phyloP scores from a whole-genome alignment of 176 grass and related monocot genomes.

The Secale cereale region DNA sequence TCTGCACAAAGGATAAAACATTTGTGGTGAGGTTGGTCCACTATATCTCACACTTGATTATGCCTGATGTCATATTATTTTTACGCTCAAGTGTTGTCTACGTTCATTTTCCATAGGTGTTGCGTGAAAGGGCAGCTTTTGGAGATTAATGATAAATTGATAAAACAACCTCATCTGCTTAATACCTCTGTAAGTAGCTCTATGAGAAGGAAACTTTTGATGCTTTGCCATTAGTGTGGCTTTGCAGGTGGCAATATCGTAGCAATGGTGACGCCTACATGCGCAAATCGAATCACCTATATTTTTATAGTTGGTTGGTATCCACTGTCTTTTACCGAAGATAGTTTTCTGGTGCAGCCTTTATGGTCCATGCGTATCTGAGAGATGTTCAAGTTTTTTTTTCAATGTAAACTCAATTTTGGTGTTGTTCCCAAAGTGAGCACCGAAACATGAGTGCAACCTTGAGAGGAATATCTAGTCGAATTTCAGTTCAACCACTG shows the following conservation, averaged over 20 bases:
- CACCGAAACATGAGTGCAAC: not conserved
- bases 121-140: conserved; percentile 97
- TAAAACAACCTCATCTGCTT: conserved; percentile 80
- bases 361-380: not conserved
- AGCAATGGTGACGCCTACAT: not conserved
- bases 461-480: not conserved
- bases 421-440: not conserved
- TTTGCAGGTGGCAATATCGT: not conserved
- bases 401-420: not conserved
- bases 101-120: conserved; percentile 44
- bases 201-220: not conserved
- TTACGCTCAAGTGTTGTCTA: conserved; percentile 4
- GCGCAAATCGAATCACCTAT: not conserved
- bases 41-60: not conserved
- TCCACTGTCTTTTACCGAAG: not conserved
- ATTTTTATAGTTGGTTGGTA: not conserved
- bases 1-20: conserved; percentile 58
- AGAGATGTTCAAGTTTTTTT: not conserved
- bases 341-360: not conserved
- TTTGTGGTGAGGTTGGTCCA: conserved; percentile 69
- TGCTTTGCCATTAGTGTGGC: not conserved
- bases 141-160: conserved; percentile 89
- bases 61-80: not conserved
- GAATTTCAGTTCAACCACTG: not conserved
- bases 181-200: conserved; percentile 62